Evolutionary conservation across 768 basidiomycete species (phyloP), one percentile per base, ranked within the genome.

Genomic region (Lentinula boryana): DNA sequence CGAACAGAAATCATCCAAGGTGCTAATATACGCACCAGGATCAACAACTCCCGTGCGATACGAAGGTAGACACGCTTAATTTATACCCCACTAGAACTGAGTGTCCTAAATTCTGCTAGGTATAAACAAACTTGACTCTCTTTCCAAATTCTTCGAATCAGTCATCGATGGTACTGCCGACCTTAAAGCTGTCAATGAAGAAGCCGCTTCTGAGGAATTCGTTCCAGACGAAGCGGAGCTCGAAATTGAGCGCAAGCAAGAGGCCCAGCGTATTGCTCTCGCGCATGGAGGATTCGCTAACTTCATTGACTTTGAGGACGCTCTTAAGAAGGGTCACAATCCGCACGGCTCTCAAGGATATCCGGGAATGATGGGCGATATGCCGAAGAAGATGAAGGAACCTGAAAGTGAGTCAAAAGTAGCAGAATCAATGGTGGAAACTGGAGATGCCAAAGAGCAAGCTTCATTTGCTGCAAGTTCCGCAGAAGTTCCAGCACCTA

Each of bases 141-240:
- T 96, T 43, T 81, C 81, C 62, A 84, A 85, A 66, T 91, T 88
- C 76, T 87, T 89, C 70, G 86, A 83, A 64, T 84, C 86, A 0
- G 76, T 91, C 38, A 67, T 89, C 16, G 85, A 89, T 61, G 89
- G 89, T 56, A 83, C 85, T 3, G 84, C 76, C 2, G 82, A 88
- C 65, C 77, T 89, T 57, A 71, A 73, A 15, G 68, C 69, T 18
- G 62, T 74, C 62, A 78, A 78, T 63, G 74, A 78, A 68, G 64
- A 73, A 65, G 71, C 78, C 41, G 71, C 71, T 53, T 61, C 68
- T 13, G 80, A 83, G 60, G 77, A 80, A 64, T 76, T 71, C 63
- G 72, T 73, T 9, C 72, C 71, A 1, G 73, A 74, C 50, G 72
- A 72, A 63, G 69, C 74, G 52, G 78, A 80, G 61, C 66, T 76